phyloP scores from a whole-genome alignment of 805 yeast species.

The Saturnispora halmiae region DNA sequence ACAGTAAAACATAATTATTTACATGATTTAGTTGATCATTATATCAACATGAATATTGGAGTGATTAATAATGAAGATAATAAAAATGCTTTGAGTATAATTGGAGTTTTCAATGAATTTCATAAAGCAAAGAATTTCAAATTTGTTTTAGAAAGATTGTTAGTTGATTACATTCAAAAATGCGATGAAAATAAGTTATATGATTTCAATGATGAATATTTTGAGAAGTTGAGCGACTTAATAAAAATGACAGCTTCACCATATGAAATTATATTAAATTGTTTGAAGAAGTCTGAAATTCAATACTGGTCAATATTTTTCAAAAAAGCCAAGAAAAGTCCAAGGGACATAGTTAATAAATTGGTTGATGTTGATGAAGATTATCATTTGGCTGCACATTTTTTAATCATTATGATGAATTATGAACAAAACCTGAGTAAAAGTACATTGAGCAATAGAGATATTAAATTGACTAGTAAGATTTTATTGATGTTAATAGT shows the following conservation, averaged over 20 bases:
- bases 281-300: conserved; percentile 46
- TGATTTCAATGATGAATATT: conserved; percentile 22
- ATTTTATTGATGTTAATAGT: conserved; percentile 36
- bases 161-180: conserved; percentile 32
- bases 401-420: conserved; percentile 42
- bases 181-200: conserved; percentile 26
- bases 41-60: conserved; percentile 27
- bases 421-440: conserved; percentile 27
- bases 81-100: conserved; percentile 21
- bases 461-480: conserved; percentile 33
- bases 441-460: conserved; percentile 20
- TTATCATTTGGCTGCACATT: conserved; percentile 43
- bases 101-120: conserved; percentile 30
- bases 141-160: conserved; percentile 41
- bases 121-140: conserved; percentile 34
- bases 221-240: conserved; percentile 26
- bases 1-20: conserved; percentile 36
- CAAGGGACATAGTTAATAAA: conserved; percentile 36
- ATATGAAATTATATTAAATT: conserved; percentile 37
- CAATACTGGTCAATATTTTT: conserved; percentile 44
- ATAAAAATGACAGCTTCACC: conserved; percentile 26
- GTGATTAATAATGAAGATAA: conserved; percentile 14
- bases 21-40: conserved; percentile 39
- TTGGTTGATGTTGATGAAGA: conserved; percentile 30
- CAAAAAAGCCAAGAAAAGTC: conserved; percentile 32